Conservation (phyloP, 2,329 filamentous ascomycete species). For the Arthrocladium fulminans region DNA sequence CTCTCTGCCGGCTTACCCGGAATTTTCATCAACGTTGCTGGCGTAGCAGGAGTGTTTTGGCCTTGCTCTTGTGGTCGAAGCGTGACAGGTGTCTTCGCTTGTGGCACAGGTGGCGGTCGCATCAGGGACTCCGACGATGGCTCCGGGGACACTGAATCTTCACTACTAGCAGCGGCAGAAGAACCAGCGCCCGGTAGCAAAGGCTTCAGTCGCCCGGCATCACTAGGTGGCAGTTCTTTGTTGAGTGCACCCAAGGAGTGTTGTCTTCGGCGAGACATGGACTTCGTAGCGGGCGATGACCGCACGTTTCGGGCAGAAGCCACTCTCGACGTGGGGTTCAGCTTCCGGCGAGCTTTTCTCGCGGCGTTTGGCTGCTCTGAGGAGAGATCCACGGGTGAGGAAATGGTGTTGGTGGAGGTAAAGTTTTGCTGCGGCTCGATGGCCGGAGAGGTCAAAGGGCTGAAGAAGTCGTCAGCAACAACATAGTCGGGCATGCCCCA, state of each 20-base stretch:
- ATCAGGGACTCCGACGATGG: conserved; percentile 42
- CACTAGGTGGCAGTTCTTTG: conserved; percentile 30
- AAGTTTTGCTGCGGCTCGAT: conserved; percentile 37
- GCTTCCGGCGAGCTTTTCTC: conserved; percentile 33
- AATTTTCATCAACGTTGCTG: conserved; percentile 78
- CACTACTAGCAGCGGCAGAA: conserved; percentile 27
- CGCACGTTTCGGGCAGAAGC: conserved; percentile 29
- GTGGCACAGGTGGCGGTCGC: conserved; percentile 41
- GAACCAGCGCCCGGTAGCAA: conserved; percentile 17
- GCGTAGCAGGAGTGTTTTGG: conserved; percentile 60
- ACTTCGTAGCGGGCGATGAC: conserved; percentile 37
- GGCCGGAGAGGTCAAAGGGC: conserved; percentile 42
- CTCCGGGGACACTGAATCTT: conserved; percentile 41
- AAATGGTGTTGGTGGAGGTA: conserved; percentile 34
- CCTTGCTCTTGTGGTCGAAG: conserved; percentile 18
- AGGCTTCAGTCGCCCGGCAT: conserved; percentile 20
- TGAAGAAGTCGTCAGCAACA: conserved; percentile 42
- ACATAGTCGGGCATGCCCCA: conserved; percentile 41
- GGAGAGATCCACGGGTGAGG: conserved; percentile 34
- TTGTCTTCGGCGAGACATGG: conserved; percentile 31
- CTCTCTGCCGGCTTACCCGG: conserved; percentile 36
- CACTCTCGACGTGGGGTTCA: conserved; percentile 28
- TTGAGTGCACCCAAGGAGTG: conserved; percentile 19
- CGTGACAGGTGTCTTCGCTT: conserved; percentile 29
- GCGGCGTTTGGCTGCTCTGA: conserved; percentile 26